These are phyloP conservation scores for Rhodocollybia butyracea DNA, from an alignment of 768 basidiomycete genomes.

Conservation along the genomic window DNA sequence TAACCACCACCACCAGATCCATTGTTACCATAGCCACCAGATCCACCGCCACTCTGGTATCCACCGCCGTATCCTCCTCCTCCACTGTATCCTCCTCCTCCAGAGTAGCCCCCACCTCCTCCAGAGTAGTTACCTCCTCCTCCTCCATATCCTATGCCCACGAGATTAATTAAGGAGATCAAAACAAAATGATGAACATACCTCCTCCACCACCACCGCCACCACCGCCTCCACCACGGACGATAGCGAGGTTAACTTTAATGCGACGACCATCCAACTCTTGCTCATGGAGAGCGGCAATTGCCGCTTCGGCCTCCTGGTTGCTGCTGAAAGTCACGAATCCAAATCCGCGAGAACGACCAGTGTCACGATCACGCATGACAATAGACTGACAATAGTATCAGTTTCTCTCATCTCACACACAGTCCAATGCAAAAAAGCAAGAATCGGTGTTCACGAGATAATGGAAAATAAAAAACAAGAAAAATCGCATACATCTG, in stretches of 20 bases:
- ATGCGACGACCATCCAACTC: slow-evolving; percentile 92
- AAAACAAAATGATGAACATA: slow-evolving; percentile 14
- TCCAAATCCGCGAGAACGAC: slow-evolving; percentile 95
- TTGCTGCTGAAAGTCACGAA: slow-evolving; percentile 76
- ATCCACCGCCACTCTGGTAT: slow-evolving; percentile 14
- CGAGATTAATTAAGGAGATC: neutral
- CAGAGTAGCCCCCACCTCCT: slow-evolving; percentile 13
- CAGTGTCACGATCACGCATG: slow-evolving; percentile 98
- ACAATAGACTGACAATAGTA: slow-evolving; percentile 77
- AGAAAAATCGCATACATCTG: slow-evolving; percentile 80
- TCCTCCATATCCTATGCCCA: slow-evolving; percentile 17
- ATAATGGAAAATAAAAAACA: neutral
- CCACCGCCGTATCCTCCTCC: slow-evolving; percentile 18
- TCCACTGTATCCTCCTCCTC: slow-evolving; percentile 22
- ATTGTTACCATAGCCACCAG: slow-evolving; percentile 12
- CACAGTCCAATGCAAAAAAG: slow-evolving; percentile 17
- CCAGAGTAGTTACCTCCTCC: slow-evolving; percentile 15
- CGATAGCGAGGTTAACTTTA: slow-evolving; percentile 84
- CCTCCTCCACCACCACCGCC: slow-evolving; percentile 52
- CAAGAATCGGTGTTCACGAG: slow-evolving; percentile 12
- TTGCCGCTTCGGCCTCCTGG: slow-evolving; percentile 77
- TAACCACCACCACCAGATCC: slow-evolving; percentile 17
- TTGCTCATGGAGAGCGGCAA: slow-evolving; percentile 75
- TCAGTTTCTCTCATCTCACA: slow-evolving; percentile 33
- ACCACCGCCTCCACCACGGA: slow-evolving; percentile 53